These are phyloP conservation scores for Melanogaster broomeanus DNA, from an alignment of 768 basidiomycete species.

Conservation along the genomic window DNA sequence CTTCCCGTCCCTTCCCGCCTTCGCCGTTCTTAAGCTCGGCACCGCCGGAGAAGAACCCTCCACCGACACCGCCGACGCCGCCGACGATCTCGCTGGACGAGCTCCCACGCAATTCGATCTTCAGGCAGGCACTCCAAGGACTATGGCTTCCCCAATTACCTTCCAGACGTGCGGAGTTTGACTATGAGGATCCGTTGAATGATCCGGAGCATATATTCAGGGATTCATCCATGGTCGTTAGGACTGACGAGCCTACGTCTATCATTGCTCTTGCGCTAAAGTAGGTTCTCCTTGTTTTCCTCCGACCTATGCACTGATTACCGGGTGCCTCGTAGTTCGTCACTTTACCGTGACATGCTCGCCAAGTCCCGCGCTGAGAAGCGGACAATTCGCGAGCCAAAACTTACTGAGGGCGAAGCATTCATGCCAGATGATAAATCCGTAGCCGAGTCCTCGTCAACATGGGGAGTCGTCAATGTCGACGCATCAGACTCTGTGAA, in stretches of 20 bases:
- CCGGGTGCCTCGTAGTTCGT: constrained; percentile 52
- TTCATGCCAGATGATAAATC: constrained; percentile 95
- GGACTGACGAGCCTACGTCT: constrained; percentile 96
- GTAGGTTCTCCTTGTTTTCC: constrained; percentile 43
- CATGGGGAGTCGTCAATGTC: constrained; percentile 91
- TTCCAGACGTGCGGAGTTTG: constrained; percentile 54
- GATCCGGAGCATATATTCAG: constrained; percentile 93
- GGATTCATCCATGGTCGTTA: constrained; percentile 91
- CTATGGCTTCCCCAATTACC: constrained; percentile 71
- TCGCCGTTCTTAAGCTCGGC: constrained; percentile 54
- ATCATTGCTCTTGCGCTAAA: constrained; percentile 94
- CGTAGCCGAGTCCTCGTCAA: constrained; percentile 79
- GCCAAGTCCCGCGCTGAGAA: constrained; percentile 77
- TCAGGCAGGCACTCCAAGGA: constrained; percentile 64
- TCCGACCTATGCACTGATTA: constrained; percentile 5
- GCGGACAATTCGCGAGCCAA: constrained; percentile 58
- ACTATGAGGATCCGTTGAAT: constrained; percentile 65
- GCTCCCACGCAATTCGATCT: constrained; percentile 61
- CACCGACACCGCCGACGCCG: constrained; percentile 51
- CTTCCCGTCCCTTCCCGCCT: constrained; percentile 42
- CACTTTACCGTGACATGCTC: constrained; percentile 81
- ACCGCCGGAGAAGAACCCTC: constrained; percentile 36
- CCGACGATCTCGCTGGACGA: constrained; percentile 57
- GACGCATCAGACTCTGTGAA: constrained; percentile 66
- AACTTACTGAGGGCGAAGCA: constrained; percentile 64